These are phyloP conservation scores for Solanum bulbocastanum DNA, from an alignment of 257 asterid genomes.

Conservation along the genomic window DNA sequence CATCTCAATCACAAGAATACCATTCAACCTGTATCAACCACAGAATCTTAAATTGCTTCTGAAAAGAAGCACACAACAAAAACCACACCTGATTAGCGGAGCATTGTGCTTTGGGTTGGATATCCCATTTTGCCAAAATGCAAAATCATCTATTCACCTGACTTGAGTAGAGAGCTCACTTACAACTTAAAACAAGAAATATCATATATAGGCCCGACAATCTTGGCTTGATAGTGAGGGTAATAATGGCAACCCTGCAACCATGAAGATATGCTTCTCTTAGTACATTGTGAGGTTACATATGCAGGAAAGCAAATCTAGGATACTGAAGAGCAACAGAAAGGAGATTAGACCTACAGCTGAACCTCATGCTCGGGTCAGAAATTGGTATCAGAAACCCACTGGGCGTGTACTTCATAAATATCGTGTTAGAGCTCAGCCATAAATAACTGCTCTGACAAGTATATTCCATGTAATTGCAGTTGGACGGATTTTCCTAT, in stretches of 20 bases:
- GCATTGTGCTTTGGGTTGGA: neutral
- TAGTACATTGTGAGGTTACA: neutral
- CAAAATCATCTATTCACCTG: neutral
- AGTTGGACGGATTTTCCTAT: slow-evolving; percentile 54
- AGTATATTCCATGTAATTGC: slow-evolving; percentile 82
- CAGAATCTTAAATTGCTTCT: neutral
- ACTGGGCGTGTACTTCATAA: neutral
- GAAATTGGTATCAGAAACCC: neutral
- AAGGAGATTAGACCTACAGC: neutral
- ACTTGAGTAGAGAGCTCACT: slow-evolving; percentile 1
- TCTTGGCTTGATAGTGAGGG: slow-evolving; percentile 1
- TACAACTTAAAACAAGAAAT: neutral
- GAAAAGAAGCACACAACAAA: neutral
- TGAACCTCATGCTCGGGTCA: neutral
- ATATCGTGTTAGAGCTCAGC: slow-evolving; percentile 4
- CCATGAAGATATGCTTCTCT: slow-evolving; percentile 1
- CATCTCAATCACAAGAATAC: neutral
- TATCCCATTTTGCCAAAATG: neutral
- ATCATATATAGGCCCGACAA: neutral
- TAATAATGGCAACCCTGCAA: neutral
- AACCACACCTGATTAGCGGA: neutral
- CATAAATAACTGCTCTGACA: slow-evolving; percentile 65
- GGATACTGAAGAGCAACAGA: neutral
- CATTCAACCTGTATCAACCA: neutral
- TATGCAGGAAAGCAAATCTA: neutral